phyloP scores from a whole-genome alignment of 176 grass and related monocot genomes.

The Metroxylon sagu region DNA sequence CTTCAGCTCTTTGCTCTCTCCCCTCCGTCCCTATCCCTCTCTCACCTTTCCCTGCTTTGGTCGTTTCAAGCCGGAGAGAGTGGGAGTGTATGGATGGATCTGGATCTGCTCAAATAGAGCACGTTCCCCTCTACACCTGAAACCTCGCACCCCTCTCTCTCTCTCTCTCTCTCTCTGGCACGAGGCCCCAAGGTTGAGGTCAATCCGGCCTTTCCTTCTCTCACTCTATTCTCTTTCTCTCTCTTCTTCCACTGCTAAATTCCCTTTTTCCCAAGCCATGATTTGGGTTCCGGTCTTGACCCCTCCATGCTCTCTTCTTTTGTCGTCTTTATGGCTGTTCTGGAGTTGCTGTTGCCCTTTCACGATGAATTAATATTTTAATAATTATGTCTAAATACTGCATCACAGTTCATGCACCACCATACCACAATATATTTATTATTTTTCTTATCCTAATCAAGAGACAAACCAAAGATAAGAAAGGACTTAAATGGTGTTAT shows the following conservation, averaged over 20 bases:
- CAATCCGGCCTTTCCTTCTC: no score
- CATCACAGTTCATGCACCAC: neutral
- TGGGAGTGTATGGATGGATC: conserved; percentile 32
- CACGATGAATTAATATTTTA: conserved; percentile 6
- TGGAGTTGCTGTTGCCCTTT: conserved; percentile 18
- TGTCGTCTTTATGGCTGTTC: conserved; percentile 15
- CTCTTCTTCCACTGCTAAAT: no score
- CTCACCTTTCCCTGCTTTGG: conserved; percentile 4
- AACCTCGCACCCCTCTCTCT: neutral
- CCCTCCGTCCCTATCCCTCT: neutral
- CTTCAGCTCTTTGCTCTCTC: conserved; percentile 3
- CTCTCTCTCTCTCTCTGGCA: no score
- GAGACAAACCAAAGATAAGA: no score
- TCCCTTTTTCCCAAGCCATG: no score
- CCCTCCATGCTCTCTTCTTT: conserved; percentile 20
- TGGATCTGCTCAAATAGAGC: conserved; percentile 36
- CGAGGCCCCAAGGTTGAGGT: no score
- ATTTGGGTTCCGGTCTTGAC: neutral
- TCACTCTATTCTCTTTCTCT: no score
- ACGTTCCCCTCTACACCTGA: conserved; percentile 19
- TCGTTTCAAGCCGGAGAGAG: conserved; percentile 6
- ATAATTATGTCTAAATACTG: no score
- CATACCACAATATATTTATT: conserved; percentile 19
- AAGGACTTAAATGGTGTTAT: no score
- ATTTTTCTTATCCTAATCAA: neutral